Evolutionary conservation across 805 yeast species (phyloP), one percentile per base, ranked within the genome.

Genomic region (Torulaspora maleeae): DNA sequence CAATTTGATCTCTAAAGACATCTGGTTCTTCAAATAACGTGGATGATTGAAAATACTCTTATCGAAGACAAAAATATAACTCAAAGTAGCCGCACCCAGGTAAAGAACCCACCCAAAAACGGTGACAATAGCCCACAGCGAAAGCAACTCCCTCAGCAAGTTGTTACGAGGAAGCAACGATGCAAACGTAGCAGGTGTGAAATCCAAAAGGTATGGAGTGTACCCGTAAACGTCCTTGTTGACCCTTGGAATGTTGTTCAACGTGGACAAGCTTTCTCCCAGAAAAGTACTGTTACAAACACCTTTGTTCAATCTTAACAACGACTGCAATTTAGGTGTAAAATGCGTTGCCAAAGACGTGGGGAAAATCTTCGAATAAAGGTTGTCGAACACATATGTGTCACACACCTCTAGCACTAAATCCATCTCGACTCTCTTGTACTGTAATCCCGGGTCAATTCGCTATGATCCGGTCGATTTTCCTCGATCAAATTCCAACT

Each of bases 31-130:
- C 68, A 93, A 76, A 67, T 86, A 91, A 65, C 96, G 78, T 48
- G 99, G 99, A 66, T 93, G 99, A 69, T 91, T 87, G 76, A 91
- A 88, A 48, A 88, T 86, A 44, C 82, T 81, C 62, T 82, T 84
- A 68, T 93, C 97, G 63, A 87, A 93, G 19, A 93, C 80, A 55
- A 83, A 79, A 29, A 73, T 54, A 64, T 86, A 93, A 9, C 95
- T 81, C n/a, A 85, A 56, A 12, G 81, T 73, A 2, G 98, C 98
- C 42, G 80, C 83, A 15, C 69, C 54, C 35, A 89, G 71, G 66
- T 93, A 93, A 36, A 91, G 67, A n/a, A 81, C 30, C 86, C 91
- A 82, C 35, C 98, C 99, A 58, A 91, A 90, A 4, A 91, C 46
- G 27, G 88, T 77, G 54, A 89, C 84, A 36, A 90, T 65, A 9